Percentiles rank a stretch among this genome's conserved stretches.
Conservation (phyloP, 129 eudicot species). For the Logfia minima region DNA sequence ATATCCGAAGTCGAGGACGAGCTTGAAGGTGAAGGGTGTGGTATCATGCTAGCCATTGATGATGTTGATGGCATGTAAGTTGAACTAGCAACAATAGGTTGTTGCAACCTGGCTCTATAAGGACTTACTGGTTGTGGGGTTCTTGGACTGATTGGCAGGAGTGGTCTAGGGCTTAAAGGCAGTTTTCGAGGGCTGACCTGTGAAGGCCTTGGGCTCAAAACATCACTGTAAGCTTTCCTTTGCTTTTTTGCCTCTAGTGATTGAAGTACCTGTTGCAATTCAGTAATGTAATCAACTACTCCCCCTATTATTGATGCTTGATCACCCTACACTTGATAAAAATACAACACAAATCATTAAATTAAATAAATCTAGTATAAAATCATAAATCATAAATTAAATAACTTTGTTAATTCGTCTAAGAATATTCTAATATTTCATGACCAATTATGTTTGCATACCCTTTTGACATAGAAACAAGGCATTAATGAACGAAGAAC, state of each 20-base stretch:
- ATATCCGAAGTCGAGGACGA: conserved; percentile 39
- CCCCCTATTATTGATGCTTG: conserved; percentile 88
- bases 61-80: conserved; percentile 31
- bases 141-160: conserved; percentile 69
- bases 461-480: conserved; percentile 89
- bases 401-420: neutral
- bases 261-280: conserved; percentile 71
- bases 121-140: conserved; percentile 74
- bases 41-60: conserved; percentile 18
- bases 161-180: conserved; percentile 64
- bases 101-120: conserved; percentile 42
- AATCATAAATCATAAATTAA: neutral
- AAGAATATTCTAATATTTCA: neutral
- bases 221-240: conserved; percentile 60
- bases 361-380: neutral
- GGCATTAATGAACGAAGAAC: conserved; percentile 93
- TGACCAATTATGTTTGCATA: conserved; percentile 10
- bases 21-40: conserved; percentile 38
- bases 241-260: conserved; percentile 84
- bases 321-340: conserved; percentile 52
- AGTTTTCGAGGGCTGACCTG: conserved; percentile 74
- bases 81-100: conserved; percentile 18
- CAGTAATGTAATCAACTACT: conserved; percentile 72
- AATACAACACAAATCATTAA: neutral
- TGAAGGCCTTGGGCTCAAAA: conserved; percentile 57